Base-by-base conservation (phyloP, 805 yeast species). In the Barnettozyma pratensis region DNA sequence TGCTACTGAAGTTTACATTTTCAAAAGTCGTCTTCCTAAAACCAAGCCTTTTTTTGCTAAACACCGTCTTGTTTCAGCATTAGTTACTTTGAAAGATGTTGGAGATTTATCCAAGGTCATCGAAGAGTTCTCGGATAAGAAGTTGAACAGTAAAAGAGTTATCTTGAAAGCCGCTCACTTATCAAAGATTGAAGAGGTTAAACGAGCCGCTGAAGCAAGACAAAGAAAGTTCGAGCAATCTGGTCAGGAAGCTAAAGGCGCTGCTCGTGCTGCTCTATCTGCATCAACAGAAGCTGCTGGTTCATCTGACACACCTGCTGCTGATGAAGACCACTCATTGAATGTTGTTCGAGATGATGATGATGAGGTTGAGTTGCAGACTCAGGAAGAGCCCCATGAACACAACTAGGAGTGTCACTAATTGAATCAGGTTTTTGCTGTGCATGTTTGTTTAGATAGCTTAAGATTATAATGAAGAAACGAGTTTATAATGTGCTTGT, bases 1-100 rank as follows among this genome's bases (percentile, higher is more conserved):
- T 10, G 80, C 83, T 9, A 66, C 67, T 35, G 77, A 72, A 39
- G 71, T 79, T 37, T 74, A 71, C 60, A 69, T 79, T 39, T 75
- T 71, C 57, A 74, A 71, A 56, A 69, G 69, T 37, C 67, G 66
- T 41, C 28, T 55, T 59, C 37, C 57, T 54, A 43, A 51, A 55
- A 32, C 42, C 40, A 44, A 54, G 52, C 47, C 56, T 59, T 38
- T 58, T 56, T 46, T 63, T 70, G 51, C 64, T 31, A 42, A 44
- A 27, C 69, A 67, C 42, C 67, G 67, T 40, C 56, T 64, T 45
- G 72, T 73, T 11, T 73, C 76, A 45, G 88, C 87, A 45, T 73
- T 75, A 66, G 76, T 72, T 44, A 76, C 72, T 42, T 65, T 76
- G 49, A 68, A 71, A 14, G 68, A 70, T n/a, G 72, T 65, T 2